Percentiles rank a stretch among this genome's conserved stretches.
Conservation (phyloP, 768 basidiomycete species). For the Gloeopeniophorella convolvens region DNA sequence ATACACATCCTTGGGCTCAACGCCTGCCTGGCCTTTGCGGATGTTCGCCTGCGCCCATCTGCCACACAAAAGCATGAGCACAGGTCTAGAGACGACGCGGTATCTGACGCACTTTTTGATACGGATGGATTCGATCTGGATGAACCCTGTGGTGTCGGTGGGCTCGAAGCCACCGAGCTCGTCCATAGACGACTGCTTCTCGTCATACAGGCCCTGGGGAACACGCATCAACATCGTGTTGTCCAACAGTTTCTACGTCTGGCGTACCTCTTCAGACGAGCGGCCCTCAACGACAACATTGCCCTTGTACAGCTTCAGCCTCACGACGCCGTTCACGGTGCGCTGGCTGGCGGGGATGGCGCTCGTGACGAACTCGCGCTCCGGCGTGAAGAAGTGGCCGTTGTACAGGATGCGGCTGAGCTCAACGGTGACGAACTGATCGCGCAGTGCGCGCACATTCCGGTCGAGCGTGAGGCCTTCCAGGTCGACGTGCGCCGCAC, state of each 20-base stretch:
- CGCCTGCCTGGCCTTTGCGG: constrained; percentile 77
- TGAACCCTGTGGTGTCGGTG: constrained; percentile 92
- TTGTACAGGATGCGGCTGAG: constrained; percentile 93
- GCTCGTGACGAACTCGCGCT: constrained; percentile 89
- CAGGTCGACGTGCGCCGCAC: constrained; percentile 91
- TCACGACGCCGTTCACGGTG: constrained; percentile 91
- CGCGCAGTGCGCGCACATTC: constrained; percentile 89
- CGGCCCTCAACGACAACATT: constrained; percentile 94
- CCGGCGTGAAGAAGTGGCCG: constrained; percentile 99
- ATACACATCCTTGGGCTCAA: constrained; percentile 74
- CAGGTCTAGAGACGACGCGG: constrained; percentile 10
- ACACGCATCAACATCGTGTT: not conserved
- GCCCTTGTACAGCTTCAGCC: constrained; percentile 91
- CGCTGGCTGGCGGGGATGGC: constrained; percentile 91
- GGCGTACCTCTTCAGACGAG: constrained; percentile 70
- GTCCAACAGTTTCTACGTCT: not conserved
- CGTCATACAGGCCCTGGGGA: constrained; percentile 97
- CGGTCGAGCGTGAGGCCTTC: constrained; percentile 98
- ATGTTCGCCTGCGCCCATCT: constrained; percentile 88
- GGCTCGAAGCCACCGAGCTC: constrained; percentile 98
- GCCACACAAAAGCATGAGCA: constrained; percentile 9
- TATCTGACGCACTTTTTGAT: constrained; percentile 79
- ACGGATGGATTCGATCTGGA: constrained; percentile 94
- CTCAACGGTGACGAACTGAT: constrained; percentile 90
- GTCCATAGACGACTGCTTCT: constrained; percentile 95